Percentiles rank a stretch among this genome's conserved stretches.
phyloP scores from a whole-genome alignment of 495 filamentous ascomycete genomes.

The Pyronema omphalodes region DNA sequence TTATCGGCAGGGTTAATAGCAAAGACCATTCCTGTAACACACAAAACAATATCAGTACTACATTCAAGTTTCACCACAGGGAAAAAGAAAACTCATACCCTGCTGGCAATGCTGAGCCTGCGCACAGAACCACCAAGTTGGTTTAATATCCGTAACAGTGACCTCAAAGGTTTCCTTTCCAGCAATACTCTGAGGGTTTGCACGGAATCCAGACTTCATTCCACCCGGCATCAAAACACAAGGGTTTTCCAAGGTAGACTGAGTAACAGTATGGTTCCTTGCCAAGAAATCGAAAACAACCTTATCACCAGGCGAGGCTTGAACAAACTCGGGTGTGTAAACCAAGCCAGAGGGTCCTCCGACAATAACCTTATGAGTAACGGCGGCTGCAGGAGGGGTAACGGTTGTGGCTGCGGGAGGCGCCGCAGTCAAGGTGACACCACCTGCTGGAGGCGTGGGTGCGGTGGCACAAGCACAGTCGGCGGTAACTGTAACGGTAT shows the following conservation, averaged over 20 bases:
- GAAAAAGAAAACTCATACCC: background rate
- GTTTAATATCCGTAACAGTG: constrained; percentile 30
- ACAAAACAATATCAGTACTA: constrained; percentile 24
- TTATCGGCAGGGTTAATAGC: constrained; percentile 14
- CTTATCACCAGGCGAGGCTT: constrained; percentile 39
- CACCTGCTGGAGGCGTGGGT: background rate
- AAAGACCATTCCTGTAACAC: constrained; percentile 25
- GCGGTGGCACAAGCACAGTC: constrained; percentile 1
- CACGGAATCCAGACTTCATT: constrained; percentile 16
- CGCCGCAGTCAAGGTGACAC: background rate
- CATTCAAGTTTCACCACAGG: constrained; percentile 19
- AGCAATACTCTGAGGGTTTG: constrained; percentile 9
- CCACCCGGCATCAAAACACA: constrained; percentile 37
- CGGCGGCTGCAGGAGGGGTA: background rate
- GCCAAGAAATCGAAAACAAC: constrained; percentile 56
- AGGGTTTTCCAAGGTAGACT: constrained; percentile 49
- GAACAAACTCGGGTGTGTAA: constrained; percentile 42
- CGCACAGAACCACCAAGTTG: constrained; percentile 43
- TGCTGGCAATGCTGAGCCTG: constrained; percentile 29
- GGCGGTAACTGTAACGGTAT: constrained; percentile 1
- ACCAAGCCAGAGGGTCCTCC: constrained; percentile 42
- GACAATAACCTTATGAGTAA: constrained; percentile 28
- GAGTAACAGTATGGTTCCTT: constrained; percentile 51
- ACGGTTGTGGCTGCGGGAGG: background rate
- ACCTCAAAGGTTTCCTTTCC: constrained; percentile 17